Conservation (phyloP, 1,139 yeast genomes). For the Debaryomyces sp. region DNA sequence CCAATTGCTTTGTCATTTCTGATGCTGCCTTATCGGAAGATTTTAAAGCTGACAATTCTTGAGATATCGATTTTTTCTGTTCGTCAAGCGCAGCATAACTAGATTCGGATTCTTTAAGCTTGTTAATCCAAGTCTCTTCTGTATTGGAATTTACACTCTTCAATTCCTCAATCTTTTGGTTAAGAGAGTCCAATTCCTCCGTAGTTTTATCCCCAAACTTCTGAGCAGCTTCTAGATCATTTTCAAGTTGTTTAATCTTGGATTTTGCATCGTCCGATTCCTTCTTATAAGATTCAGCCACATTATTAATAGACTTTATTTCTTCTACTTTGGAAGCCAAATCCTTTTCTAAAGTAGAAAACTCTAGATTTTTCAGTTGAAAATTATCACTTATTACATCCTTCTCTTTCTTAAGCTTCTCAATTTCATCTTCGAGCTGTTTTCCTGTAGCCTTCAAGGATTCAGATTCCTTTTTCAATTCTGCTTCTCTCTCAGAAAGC, state of each 20-base stretch:
- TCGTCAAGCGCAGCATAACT: slow-evolving; percentile 7
- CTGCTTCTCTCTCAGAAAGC: background rate
- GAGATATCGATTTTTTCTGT: slow-evolving; percentile 1
- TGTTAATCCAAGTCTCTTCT: slow-evolving; percentile 3
- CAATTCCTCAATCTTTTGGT: slow-evolving; percentile 6
- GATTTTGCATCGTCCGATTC: slow-evolving; percentile 11
- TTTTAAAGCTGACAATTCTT: slow-evolving; percentile 6
- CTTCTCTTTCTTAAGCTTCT: slow-evolving; percentile 5
- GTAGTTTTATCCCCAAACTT: slow-evolving; percentile 3
- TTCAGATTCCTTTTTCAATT: background rate
- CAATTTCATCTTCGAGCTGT: slow-evolving; percentile 2
- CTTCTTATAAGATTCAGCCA: slow-evolving; percentile 9
- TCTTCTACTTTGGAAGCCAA: slow-evolving; percentile 3
- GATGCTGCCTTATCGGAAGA: slow-evolving; percentile 3
- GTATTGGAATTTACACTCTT: background rate
- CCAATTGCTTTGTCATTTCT: slow-evolving; percentile 6
- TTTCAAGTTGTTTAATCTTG: slow-evolving; percentile 1
- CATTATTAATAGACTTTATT: slow-evolving; percentile 9
- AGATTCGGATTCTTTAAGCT: slow-evolving; percentile 3
- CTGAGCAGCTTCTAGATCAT: slow-evolving; percentile 1
- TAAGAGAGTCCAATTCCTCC: slow-evolving; percentile 1
- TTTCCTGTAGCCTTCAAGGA: background rate
- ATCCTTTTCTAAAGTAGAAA: slow-evolving; percentile 2
- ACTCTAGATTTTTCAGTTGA: background rate
- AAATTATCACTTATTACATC: background rate